phyloP scores from a whole-genome alignment of 345 rosid species.

The Sonneratia alba region DNA sequence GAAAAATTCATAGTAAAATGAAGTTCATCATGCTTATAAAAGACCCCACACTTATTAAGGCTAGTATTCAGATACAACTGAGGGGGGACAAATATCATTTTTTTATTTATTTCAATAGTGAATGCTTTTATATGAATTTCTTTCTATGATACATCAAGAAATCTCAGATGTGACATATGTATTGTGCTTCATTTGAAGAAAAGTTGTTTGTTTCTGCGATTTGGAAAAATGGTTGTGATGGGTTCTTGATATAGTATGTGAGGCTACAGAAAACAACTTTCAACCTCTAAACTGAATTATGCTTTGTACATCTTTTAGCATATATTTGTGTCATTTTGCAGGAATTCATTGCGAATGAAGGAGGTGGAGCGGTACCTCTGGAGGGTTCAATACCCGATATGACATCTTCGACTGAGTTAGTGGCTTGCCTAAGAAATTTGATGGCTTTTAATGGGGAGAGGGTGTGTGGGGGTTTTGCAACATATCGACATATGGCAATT shows the following conservation, averaged over 20 bases:
- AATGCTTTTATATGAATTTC: neutral
- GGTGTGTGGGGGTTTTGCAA: neutral
- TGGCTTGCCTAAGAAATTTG: conserved; percentile 9
- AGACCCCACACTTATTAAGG: neutral
- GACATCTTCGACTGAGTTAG: conserved; percentile 99
- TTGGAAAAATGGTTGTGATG: neutral
- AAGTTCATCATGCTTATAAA: neutral
- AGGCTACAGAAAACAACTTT: neutral
- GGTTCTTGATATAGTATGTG: neutral
- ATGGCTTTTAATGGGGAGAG: neutral
- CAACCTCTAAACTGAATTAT: neutral
- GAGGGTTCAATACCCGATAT: conserved; percentile 99
- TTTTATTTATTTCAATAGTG: neutral
- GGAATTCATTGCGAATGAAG: conserved; percentile 89
- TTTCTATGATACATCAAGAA: neutral
- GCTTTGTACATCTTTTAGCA: neutral
- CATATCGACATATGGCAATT: neutral
- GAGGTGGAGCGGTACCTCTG: conserved; percentile 84
- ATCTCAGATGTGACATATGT: neutral
- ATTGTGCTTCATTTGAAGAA: too few relatives aligned
- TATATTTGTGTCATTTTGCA: conserved; percentile 13
- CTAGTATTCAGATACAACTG: neutral
- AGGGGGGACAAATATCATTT: neutral
- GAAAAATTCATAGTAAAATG: neutral
- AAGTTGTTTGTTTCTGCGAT: neutral